phyloP scores from a whole-genome alignment of 192 early-diverging fungal genomes.

The Helicostylum pulchrum region DNA sequence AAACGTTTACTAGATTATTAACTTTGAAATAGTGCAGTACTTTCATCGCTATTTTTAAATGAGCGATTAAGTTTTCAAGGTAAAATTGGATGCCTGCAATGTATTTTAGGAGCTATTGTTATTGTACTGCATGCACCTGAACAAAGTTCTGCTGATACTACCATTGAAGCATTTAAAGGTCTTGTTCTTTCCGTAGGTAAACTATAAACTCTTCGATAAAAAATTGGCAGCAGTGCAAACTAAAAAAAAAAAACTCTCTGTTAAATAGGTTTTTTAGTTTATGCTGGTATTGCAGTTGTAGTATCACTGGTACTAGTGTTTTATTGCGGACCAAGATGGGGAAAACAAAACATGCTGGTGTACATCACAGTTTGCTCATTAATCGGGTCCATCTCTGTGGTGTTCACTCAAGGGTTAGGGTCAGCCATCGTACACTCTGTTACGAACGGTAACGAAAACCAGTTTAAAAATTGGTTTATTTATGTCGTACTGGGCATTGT shows the following conservation, averaged over 20 bases:
- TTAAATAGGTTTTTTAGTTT: constrained; percentile 60
- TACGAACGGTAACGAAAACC: constrained; percentile 63
- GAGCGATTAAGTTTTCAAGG: constrained; percentile 81
- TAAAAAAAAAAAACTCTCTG: too few relatives aligned
- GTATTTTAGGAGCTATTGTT: constrained; percentile 81
- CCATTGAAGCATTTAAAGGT: constrained; percentile 73
- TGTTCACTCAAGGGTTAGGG: constrained; percentile 85
- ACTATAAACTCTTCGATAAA: too few relatives aligned
- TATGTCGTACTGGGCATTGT: constrained; percentile 80
- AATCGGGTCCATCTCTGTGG: constrained; percentile 87
- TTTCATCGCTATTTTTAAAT: constrained; percentile 85
- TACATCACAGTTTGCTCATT: constrained; percentile 91
- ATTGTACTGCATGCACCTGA: constrained; percentile 85
- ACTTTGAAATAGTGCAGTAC: constrained; percentile 55
- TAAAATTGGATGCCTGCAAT: constrained; percentile 85
- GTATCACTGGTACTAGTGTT: constrained; percentile 71
- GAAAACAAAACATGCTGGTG: constrained; percentile 79
- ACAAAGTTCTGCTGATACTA: constrained; percentile 66
- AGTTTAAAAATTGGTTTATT: constrained; percentile 80
- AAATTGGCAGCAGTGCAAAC: too few relatives aligned
- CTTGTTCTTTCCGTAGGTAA: constrained; percentile 26
- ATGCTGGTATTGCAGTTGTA: constrained; percentile 59
- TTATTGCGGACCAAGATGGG: constrained; percentile 72
- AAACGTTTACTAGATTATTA: neutral
- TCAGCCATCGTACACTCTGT: constrained; percentile 86